These are phyloP conservation scores for Mycena citricolor DNA, from an alignment of 1,284 basidiomycete genomes.

Conservation along the genomic window DNA sequence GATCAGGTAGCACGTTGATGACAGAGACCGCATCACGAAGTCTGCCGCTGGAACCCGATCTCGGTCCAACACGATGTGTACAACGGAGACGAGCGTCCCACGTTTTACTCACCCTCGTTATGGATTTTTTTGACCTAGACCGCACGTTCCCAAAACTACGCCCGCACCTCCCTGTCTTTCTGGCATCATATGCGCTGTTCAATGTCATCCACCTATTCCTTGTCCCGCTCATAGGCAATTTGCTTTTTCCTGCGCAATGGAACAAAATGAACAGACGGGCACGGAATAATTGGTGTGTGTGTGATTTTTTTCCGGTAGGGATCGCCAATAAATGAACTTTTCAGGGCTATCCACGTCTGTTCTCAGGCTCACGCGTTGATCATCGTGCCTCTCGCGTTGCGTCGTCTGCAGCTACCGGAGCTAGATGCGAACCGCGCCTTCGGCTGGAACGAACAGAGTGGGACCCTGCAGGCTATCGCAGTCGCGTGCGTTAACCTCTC, in stretches of 20 bases:
- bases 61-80: too few relatives aligned
- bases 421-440: slow-evolving; percentile 49
- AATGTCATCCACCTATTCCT: slow-evolving; percentile 39
- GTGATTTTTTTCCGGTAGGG: neutral
- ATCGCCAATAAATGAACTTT: neutral
- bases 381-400: slow-evolving; percentile 49
- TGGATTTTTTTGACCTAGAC: too few relatives aligned
- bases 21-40: too few relatives aligned
- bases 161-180: slow-evolving; percentile 19
- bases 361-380: slow-evolving; percentile 55
- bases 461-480: slow-evolving; percentile 51
- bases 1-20: too few relatives aligned
- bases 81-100: too few relatives aligned
- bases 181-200: slow-evolving; percentile 34
- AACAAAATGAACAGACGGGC: slow-evolving; percentile 36
- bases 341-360: slow-evolving; percentile 54
- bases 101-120: too few relatives aligned
- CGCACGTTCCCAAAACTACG: slow-evolving; percentile 15
- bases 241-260: slow-evolving; percentile 36
- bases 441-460: slow-evolving; percentile 54
- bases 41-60: too few relatives aligned
- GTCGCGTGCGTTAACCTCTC: slow-evolving; percentile 43
- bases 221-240: slow-evolving; percentile 39
- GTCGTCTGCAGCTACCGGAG: slow-evolving; percentile 40
- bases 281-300: slow-evolving; percentile 46